Conservation (phyloP, 2,329 filamentous ascomycete species). For the Colletotrichum sp. region DNA sequence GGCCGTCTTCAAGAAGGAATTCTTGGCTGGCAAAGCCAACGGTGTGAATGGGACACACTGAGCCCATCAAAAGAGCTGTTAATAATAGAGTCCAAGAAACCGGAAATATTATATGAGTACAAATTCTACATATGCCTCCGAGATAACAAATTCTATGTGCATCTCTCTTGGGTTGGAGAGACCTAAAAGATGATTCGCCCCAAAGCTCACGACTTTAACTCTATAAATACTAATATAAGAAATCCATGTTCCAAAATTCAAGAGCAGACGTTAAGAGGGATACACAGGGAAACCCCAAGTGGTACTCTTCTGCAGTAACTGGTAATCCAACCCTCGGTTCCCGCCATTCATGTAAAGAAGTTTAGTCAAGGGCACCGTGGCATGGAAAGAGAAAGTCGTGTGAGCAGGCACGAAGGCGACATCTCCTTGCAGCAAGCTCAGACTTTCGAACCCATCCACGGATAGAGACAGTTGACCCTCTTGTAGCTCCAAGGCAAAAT, state of each 20-base stretch:
- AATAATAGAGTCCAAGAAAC: not conserved
- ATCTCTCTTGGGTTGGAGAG: too few species aligned
- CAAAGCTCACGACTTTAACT: not conserved
- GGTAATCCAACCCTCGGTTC: conserved; percentile 24
- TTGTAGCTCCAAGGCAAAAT: conserved; percentile 28
- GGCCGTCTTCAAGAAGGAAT: conserved; percentile 35
- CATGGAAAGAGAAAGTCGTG: conserved; percentile 24
- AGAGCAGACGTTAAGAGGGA: not conserved
- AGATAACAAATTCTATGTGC: accelerated
- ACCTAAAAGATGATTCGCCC: accelerated
- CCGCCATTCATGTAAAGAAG: conserved; percentile 30
- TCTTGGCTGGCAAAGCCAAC: not conserved
- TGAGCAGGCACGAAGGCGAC: conserved; percentile 27
- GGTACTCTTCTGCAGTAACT: conserved; percentile 22
- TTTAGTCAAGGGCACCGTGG: conserved; percentile 27
- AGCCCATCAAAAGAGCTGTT: not conserved
- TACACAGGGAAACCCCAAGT: conserved; percentile 26
- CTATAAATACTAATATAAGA: accelerated
- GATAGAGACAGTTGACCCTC: conserved; percentile 26
- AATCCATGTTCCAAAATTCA: accelerated
- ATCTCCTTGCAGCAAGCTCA: conserved; percentile 26
- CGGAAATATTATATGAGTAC: not conserved
- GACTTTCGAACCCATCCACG: conserved; percentile 23
- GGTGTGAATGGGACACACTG: not conserved
- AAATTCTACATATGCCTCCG: accelerated